These are phyloP conservation scores for Panaeolus papilionaceus DNA, from an alignment of 768 basidiomycete genomes.

Conservation along the genomic window DNA sequence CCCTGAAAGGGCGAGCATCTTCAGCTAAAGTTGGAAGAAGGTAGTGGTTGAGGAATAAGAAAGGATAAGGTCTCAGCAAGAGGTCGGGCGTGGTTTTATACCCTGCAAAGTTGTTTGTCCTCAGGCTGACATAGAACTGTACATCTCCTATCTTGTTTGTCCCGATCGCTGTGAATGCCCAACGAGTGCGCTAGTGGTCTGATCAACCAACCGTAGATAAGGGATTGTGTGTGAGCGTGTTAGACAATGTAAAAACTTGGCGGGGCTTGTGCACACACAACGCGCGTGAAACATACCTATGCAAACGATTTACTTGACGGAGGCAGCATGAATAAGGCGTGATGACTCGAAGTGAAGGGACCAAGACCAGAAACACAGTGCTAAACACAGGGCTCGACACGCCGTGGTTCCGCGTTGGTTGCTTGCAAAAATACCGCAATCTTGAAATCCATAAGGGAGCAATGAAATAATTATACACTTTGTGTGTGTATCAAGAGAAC, in stretches of 20 bases:
- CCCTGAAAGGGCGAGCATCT: neutral
- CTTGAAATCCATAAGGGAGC: neutral
- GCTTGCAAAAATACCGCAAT: neutral
- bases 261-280: neutral
- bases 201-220: neutral
- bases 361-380: neutral
- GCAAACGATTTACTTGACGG: neutral
- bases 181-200: neutral
- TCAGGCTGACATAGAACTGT: neutral
- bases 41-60: neutral
- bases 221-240: neutral
- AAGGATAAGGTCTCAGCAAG: neutral
- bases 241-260: neutral
- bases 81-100: neutral
- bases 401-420: neutral
- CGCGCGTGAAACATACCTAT: neutral
- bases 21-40: neutral
- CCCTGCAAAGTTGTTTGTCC: neutral
- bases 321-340: neutral
- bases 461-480: neutral
- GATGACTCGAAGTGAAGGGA: neutral
- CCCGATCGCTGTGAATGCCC: conserved; percentile 5
- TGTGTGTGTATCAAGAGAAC: neutral
- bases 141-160: conserved; percentile 14
- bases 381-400: neutral